Base-by-base conservation (phyloP, 2,329 filamentous ascomycete species). In the Apiospora kogelbergensis region DNA sequence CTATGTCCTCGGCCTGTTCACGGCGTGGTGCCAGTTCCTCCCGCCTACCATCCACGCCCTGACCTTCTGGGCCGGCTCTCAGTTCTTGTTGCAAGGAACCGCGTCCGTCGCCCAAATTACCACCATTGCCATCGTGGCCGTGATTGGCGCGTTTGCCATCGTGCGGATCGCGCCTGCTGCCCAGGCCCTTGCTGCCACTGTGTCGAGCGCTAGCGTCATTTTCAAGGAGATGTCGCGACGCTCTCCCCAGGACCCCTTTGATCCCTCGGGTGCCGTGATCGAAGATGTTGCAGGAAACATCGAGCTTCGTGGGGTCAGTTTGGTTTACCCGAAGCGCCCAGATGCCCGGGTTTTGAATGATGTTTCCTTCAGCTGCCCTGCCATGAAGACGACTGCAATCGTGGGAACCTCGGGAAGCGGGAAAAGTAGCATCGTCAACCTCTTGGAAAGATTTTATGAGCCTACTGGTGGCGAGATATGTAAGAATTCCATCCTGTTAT, bases 361-460 rank as follows among this genome's bases (percentile, higher is more conserved):
- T 45, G 81, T 86, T 40, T 80, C 77, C 2, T 75, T 86, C 0
- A 72, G 77, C 2, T 77, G 86, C 4, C 82, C 83, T 1, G 81
- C 83, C 3, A 82, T 82, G 40, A 84, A 84, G 69, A 82, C 82
- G 6, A 83, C 81, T 0, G 81, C 81, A 15, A 73, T 83, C 6
- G 81, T 83, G 37, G 71, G 71, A 7, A 22, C 67, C 1, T 70
- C 68, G 15, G 71, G 71, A 5, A 70, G 68, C 6, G 71, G 71
- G 1, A 72, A 72, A 63, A 71, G 91, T 74, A 97, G 95, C 0
- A 94, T 98, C 70, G 91, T 98, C 30, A 94, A 94, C 15, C 85
- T 98, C 22, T 89, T 97, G 1, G 94, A 97, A 80, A 89, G 95
- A 7, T 98, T 98, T 79, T 98, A 98, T 78, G 89, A 93, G 68